Percentiles rank a stretch among this genome's conserved stretches.
phyloP scores from a whole-genome alignment of 495 filamentous ascomycete genomes.

The Aspergillus biplanus region DNA sequence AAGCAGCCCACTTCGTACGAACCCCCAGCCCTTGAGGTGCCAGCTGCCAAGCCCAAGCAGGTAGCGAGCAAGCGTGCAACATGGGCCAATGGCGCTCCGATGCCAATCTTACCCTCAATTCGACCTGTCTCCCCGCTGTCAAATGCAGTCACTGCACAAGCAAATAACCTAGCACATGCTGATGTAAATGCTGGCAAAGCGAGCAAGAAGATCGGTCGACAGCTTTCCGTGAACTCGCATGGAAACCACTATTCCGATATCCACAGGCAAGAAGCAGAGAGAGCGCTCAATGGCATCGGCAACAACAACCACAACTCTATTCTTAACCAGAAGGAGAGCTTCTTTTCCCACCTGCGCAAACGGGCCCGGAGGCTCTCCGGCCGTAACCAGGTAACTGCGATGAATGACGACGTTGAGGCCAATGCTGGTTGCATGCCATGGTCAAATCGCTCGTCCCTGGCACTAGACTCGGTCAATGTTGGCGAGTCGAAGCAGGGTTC shows the following conservation, averaged over 20 bases:
- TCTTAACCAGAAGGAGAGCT: constrained; percentile 83
- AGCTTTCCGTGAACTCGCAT: constrained; percentile 93
- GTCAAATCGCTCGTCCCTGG: constrained; percentile 83
- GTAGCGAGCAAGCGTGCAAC: constrained; percentile 76
- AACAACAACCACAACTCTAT: constrained; percentile 63
- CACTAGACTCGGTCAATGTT: constrained; percentile 64
- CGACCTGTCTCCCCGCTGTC: constrained; percentile 92
- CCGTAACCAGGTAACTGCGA: constrained; percentile 74
- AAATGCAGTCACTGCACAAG: constrained; percentile 89
- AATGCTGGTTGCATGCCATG: constrained; percentile 90
- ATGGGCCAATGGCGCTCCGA: constrained; percentile 90
- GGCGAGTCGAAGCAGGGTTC: constrained; percentile 56
- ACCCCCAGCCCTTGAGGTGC: constrained; percentile 49
- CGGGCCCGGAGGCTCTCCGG: constrained; percentile 91
- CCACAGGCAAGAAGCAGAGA: constrained; percentile 88
- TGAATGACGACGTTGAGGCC: constrained; percentile 85
- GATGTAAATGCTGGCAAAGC: constrained; percentile 57
- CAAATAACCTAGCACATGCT: constrained; percentile 49
- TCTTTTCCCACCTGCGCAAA: constrained; percentile 97
- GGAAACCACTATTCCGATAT: constrained; percentile 87
- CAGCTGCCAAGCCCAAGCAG: constrained; percentile 60
- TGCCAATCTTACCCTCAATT: constrained; percentile 97
- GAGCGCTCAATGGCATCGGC: constrained; percentile 79
- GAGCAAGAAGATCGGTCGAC: constrained; percentile 92
- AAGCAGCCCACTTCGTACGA: constrained; percentile 54